Conservation (phyloP, 345 rosid species). For the Turritis glabra region DNA sequence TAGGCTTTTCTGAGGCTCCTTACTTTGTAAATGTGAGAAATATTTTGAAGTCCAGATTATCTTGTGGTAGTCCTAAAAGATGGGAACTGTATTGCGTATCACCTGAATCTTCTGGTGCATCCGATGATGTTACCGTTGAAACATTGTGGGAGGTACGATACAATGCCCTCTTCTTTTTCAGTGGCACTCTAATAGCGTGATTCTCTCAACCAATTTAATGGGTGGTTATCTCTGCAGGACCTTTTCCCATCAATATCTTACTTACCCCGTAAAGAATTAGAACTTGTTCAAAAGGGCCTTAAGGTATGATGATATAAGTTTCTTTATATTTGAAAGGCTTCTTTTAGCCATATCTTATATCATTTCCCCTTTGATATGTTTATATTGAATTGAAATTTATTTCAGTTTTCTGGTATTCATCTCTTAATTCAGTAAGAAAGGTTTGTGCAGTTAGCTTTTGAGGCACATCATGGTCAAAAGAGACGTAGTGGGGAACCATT, state of each 20-base stretch:
- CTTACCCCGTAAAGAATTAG: conserved; percentile 79
- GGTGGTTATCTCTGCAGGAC: conserved; percentile 29
- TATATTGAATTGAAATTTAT: neutral
- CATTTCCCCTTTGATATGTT: neutral
- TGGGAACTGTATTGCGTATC: conserved; percentile 58
- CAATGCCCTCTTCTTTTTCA: conserved; percentile 10
- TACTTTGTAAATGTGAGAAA: conserved; percentile 44
- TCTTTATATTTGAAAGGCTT: neutral
- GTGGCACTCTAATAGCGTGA: neutral
- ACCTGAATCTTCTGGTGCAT: conserved; percentile 46
- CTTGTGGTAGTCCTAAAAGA: conserved; percentile 49
- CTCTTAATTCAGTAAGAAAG: conserved; percentile 38
- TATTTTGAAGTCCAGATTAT: conserved; percentile 45
- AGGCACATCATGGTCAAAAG: conserved; percentile 96
- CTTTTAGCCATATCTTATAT: conserved; percentile 17
- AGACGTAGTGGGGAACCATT: conserved; percentile 99
- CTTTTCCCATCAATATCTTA: conserved; percentile 68
- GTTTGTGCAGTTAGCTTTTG: conserved; percentile 80
- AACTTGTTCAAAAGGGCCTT: conserved; percentile 77
- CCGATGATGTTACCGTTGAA: conserved; percentile 60
- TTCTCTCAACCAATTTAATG: neutral
- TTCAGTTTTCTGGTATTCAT: conserved; percentile 18
- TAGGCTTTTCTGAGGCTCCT: conserved; percentile 45
- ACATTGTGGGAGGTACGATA: conserved; percentile 89
- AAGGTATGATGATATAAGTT: conserved; percentile 52